Base-by-base conservation (phyloP, 768 basidiomycete genomes). In the Pholiota conissans region DNA sequence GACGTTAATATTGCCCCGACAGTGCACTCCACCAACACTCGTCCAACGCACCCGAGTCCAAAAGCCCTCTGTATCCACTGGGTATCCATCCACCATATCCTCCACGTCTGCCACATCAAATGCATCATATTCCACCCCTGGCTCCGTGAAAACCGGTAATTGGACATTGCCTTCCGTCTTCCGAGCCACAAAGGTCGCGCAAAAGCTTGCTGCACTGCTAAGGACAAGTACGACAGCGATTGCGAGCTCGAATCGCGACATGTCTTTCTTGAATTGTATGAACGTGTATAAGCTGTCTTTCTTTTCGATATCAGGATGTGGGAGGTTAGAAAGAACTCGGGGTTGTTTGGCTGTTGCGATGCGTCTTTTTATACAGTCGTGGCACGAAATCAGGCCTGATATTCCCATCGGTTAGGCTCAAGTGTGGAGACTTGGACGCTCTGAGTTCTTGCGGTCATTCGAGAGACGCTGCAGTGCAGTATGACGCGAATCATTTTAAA, bases 41-140 rank as follows among this genome's bases (percentile, higher is more conserved):
- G 5, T 70, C 74, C 73, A n/a, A 65, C 71, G 28, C 59, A 74
- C 73, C 57, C 59, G 49, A 20, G 35, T 51, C 73, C 73, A 74
- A 51, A 74, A 74, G 13, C 39, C 54, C 22, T 71, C 69, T 40
- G 56, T 67, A 26, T 72, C 68, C 42, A 73, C 65, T 39, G 71
- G 69, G 48, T 70, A 70, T 9, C 73, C 73, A 24, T 74, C 69
- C 7, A 67, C 51, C 1, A 72, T 32, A 69, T 93, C 91, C 66
- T 88, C 86, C 7, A 84, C 81, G 16, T 67, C 84, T n/a, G 84
- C 81, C n/a, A 93, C 85, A 55, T 73, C 70, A 40, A 73, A 70
- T 20, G 70, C 65, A 61, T 74, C 73, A 26, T 64, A n/a, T 30
- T 56, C 24, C 16, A 18, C 29, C 18, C 9, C 27, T 39, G 66